Evolutionary conservation across 1,284 basidiomycete species (phyloP), one percentile per base, ranked within the genome.

Genomic region (Boletus hoseneyae): DNA sequence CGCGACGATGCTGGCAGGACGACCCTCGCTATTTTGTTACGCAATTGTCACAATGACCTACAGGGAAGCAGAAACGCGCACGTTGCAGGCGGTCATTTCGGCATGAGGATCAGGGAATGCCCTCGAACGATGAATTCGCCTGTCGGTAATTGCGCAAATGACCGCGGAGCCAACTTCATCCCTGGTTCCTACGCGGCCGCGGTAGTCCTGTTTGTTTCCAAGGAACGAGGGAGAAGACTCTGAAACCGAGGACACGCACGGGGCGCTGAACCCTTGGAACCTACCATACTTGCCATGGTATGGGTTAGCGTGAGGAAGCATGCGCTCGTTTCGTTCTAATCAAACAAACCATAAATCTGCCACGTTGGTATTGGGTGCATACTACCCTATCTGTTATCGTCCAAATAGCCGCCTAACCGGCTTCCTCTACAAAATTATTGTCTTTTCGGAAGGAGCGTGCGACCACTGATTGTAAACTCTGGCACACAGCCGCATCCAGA

Each of bases 21-120:
- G 25, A 48, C 23, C 32, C 34, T 42, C 29, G 27, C 32, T 15
- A 30, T 38, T 37, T 42, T 35, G 33, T 54, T 42, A 57, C 33
- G 42, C 53, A 44, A 49, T 42, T 37, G 19, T 10, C 32, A 42
- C 19, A 7, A 39, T 42, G 45, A 34, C 33, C 21, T 42, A 42
- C 40, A 23, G 35, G 15, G 32, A 59, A 33, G 47, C 19, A 13
- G 34, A 15, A 44, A 30, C 21, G 33, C 45, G 35, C 39, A 44
- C 23, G 38, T 35, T 45, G 25, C 12, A 18, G 29, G 33, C 38
- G 35, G 18, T 35, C 32, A 38, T 54, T 32, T 54, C 23, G 33
- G 34, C 23, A 39, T 45, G 55, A 52, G 60, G 59, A 60, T 64
- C 54, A 47, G 49, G 60, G 47, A 51, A 39, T 6, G 41, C 38